Evolutionary conservation across 192 early-diverging fungal species (phyloP), one percentile per base, ranked within the genome.

Genomic region (Neocallimastix lanati): DNA sequence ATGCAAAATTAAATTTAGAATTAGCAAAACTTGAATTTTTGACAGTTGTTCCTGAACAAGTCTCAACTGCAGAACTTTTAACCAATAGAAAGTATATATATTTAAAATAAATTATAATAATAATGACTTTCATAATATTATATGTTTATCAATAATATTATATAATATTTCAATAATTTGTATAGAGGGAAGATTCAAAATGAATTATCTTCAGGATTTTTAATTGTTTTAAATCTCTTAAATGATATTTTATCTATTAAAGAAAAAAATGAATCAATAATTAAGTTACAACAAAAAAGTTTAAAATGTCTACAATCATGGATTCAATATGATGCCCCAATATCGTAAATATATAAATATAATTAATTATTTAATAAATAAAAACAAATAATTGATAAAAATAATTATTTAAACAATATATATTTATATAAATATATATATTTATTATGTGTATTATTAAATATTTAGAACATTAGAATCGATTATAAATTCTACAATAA

Each of bases 1-100:
- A 79, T 7, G 50, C 27, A 28, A 28, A 77, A 21, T 67, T 80
- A 12, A 50, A 28, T 25, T 67, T 83, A 27, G 79, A 83, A 18
- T 11, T 82, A 7, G 15, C 78, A 13, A 37, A 82, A 27, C 76
- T 85, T 27, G 82, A 85, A 76, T 85, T 85, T 78, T 50, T 85
- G 37, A 83, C 77, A 28, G 79, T 85, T 25, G 40, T 85, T 29
- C 84, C 84, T 18, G 84, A 85, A 80, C 82, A 85, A 76, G 79
- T 82, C 2, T 36, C 29, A 30, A 37, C 83, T 14, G 37, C 85
- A 16, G 29, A 80, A 21, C 25, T 80, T 80, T n/a, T 67, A 67
- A 16, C 50, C 9, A 67, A 67, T 21, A 67, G 50, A 67, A 67
- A 67, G 50, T 67, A 67, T 21, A 21, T 25, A 13, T 13, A 50